These are phyloP conservation scores for Pistacia atlantica DNA, from an alignment of 345 rosid species.

Conservation along the genomic window DNA sequence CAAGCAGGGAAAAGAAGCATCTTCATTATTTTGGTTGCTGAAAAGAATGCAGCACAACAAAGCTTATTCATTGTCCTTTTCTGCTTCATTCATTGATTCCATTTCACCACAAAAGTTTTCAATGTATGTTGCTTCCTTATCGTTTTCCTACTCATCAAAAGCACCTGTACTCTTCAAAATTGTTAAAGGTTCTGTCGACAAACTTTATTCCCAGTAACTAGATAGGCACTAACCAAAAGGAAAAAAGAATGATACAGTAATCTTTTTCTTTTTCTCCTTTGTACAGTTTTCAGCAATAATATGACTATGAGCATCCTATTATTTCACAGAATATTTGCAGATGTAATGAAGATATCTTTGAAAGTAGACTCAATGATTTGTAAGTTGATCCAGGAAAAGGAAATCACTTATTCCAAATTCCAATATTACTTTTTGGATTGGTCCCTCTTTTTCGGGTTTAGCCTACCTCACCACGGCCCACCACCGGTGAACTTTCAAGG, in stretches of 20 bases:
- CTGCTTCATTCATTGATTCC: neutral
- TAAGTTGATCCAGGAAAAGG: too few relatives aligned
- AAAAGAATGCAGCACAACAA: neutral
- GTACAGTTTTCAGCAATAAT: too few relatives aligned
- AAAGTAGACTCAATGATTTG: too few relatives aligned
- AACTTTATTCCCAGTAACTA: neutral
- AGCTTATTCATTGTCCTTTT: slow-evolving; percentile 1
- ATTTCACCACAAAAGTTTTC: neutral
- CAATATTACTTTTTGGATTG: neutral
- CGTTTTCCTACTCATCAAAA: neutral
- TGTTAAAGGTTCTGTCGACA: too few relatives aligned
- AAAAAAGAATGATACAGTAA: neutral
- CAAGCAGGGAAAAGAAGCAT: neutral
- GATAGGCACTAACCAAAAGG: neutral
- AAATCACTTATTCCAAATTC: neutral
- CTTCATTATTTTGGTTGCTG: neutral
- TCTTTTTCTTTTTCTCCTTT: too few relatives aligned
- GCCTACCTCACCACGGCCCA: neutral
- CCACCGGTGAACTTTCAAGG: neutral
- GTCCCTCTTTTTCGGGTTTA: neutral
- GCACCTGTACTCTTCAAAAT: neutral
- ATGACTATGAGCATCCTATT: too few relatives aligned
- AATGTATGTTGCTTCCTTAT: neutral
- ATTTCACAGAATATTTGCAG: neutral
- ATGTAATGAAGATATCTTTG: too few relatives aligned